phyloP scores from a whole-genome alignment of 371 early-diverging fungal species.

The Mucor indicus region DNA sequence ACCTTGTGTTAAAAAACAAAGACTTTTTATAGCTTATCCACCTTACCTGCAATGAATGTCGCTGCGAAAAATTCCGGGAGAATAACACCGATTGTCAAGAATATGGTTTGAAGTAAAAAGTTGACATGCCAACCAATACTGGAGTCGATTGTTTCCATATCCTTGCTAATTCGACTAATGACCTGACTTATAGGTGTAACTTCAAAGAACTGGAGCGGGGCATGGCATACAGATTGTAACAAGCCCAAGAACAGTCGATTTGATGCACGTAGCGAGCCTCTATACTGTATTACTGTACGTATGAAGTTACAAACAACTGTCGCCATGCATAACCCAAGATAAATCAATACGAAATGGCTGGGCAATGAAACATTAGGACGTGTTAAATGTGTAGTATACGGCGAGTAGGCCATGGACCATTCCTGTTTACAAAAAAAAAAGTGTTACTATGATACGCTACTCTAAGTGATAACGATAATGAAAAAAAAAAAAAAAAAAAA shows the following conservation, averaged over 20 bases:
- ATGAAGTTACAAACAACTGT: conserved; percentile 36
- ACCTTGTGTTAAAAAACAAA: neutral
- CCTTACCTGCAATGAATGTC: conserved; percentile 30
- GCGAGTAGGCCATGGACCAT: conserved; percentile 35
- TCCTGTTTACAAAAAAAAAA: conserved; percentile 10
- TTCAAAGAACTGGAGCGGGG: conserved; percentile 84
- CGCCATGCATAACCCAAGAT: conserved; percentile 28
- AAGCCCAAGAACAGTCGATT: conserved; percentile 55
- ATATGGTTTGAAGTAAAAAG: conserved; percentile 62
- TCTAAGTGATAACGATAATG: neutral
- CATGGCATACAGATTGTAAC: conserved; percentile 60
- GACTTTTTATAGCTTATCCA: neutral
- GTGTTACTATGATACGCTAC: neutral
- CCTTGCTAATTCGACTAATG: conserved; percentile 85
- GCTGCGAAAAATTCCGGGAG: conserved; percentile 59
- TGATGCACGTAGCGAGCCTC: conserved; percentile 65
- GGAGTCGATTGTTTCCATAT: conserved; percentile 79
- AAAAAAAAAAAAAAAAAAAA: too few relatives aligned
- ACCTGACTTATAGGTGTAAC: conserved; percentile 85
- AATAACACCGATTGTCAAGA: conserved; percentile 61
- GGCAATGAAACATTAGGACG: neutral
- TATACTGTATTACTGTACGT: conserved; percentile 57
- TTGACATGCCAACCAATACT: conserved; percentile 67
- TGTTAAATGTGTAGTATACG: neutral
- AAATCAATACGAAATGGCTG: conserved; percentile 33